Evolutionary conservation across 148 eudicot genomes (phyloP), one percentile per base, ranked within the genome.

Genomic region (Fagopyrum esculentum): DNA sequence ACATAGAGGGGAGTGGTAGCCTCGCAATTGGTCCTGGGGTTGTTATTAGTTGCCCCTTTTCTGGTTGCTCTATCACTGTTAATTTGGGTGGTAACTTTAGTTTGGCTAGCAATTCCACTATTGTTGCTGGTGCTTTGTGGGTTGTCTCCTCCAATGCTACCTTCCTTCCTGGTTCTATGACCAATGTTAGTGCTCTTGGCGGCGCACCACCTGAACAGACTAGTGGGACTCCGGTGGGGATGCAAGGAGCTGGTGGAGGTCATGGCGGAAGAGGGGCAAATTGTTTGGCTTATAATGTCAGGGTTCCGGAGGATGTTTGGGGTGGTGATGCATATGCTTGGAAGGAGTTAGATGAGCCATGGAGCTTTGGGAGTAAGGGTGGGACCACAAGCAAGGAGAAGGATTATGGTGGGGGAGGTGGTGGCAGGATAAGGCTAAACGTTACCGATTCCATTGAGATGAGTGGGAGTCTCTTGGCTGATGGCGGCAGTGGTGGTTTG

Each of bases 231-330:
- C 98, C 97, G 0, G 70, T 77, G 1, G 90, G 87, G 17, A 45
- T 81, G 7, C 77, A 83, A 59, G 98, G 98, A 6, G 95, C 86
- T 0, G 98, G 98, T 1, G 98, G 89, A 17, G 98, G 98, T 9
- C 88, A 93, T 40, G 98, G 98, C 2, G 98, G 98, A 29, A 84
- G 98, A 78, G 98, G 98, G 10, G 98, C 98, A 8, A 89, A 84
- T 80, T 93, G 98, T 80, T 88, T 91, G 75, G 75, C 81, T 75
- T 95, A 90, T 57, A 88, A 88, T 80, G 56, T 63, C 7, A 84
- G 86, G 84, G 77, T 87, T 2, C 89, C 90, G 0, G 95, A 90
- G 81, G 95, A 91, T 78, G 93, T 89, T 66, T 93, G 97, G 97
- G 98, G 98, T 15, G 98, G 98, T 64, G 97, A 93, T 84, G 88